Conservation (phyloP, 768 basidiomycete species). For the Kwoniella pini region DNA sequence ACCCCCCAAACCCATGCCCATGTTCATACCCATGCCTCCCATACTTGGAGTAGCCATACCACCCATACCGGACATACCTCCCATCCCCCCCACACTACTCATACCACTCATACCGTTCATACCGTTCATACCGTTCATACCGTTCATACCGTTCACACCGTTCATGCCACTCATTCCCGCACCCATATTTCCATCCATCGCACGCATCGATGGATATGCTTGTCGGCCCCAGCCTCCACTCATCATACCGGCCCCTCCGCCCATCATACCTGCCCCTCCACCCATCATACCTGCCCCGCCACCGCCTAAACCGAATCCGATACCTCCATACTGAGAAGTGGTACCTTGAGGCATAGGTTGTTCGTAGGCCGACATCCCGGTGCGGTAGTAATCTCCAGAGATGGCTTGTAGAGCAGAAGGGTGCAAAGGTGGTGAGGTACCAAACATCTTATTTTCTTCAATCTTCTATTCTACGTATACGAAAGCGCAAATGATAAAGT, state of each 20-base stretch:
- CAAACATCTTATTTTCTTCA: constrained; percentile 12
- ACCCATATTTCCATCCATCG: constrained; percentile 10
- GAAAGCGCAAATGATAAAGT: no score
- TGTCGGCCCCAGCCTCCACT: constrained; percentile 1
- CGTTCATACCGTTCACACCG: constrained; percentile 21
- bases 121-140: constrained; percentile 10
- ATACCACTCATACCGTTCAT: constrained; percentile 8
- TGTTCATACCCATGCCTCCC: constrained; percentile 13
- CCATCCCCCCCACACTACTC: constrained; percentile 20
- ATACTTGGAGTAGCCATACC: constrained; percentile 8
- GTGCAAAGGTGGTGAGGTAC: constrained; percentile 18
- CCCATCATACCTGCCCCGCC: neutral
- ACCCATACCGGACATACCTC: constrained; percentile 9
- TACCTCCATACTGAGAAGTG: constrained; percentile 23
- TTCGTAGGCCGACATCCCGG: constrained; percentile 6
- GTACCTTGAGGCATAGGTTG: constrained; percentile 21
- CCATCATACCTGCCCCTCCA: constrained; percentile 3
- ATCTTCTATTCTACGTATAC: neutral
- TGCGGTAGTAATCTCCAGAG: constrained; percentile 5
- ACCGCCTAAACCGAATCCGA: constrained; percentile 28
- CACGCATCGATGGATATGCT: constrained; percentile 10
- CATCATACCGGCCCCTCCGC: neutral
- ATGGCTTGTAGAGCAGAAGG: constrained; percentile 9
- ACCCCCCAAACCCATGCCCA: constrained; percentile 17
- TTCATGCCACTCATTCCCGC: constrained; percentile 6